Conservation (phyloP, 2,329 filamentous ascomycete species). For the Alternaria rosae region DNA sequence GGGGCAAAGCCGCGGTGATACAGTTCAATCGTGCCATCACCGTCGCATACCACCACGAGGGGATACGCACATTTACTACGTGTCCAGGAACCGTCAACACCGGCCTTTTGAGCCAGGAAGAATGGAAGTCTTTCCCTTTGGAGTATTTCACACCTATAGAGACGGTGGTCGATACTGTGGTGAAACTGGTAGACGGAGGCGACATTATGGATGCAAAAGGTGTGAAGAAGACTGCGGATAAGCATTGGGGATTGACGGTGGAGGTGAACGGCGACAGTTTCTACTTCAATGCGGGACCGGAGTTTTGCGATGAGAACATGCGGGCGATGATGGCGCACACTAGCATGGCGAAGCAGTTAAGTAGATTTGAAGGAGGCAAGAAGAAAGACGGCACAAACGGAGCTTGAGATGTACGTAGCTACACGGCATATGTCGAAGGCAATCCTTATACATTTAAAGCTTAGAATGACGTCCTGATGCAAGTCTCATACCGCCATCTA, state of each 20-base stretch:
- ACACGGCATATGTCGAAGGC: neutral
- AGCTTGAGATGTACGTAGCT: neutral
- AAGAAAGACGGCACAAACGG: conserved; percentile 12
- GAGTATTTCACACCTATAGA: conserved; percentile 44
- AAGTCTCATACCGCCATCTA: conserved; percentile 42
- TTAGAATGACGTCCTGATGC: conserved; percentile 37
- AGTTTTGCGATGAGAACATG: conserved; percentile 39
- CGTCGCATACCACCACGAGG: conserved; percentile 42
- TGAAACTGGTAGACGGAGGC: conserved; percentile 40
- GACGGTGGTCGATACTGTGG: conserved; percentile 38
- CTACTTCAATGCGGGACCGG: conserved; percentile 33
- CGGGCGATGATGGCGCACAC: conserved; percentile 40
- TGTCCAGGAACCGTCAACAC: conserved; percentile 51
- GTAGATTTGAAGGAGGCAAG: conserved; percentile 30
- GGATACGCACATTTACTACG: conserved; percentile 52
- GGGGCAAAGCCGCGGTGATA: conserved; percentile 47
- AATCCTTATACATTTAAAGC: conserved; percentile 17
- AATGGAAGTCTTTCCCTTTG: conserved; percentile 47
- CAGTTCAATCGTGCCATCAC: conserved; percentile 52
- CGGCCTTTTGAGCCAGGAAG: conserved; percentile 41
- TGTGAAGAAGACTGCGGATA: conserved; percentile 24
- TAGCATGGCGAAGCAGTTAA: conserved; percentile 37
- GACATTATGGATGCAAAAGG: conserved; percentile 37
- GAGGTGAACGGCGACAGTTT: conserved; percentile 39
- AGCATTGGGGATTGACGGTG: conserved; percentile 37